phyloP scores from a whole-genome alignment of 139 green algal species.

The Coelastrella sp. region DNA sequence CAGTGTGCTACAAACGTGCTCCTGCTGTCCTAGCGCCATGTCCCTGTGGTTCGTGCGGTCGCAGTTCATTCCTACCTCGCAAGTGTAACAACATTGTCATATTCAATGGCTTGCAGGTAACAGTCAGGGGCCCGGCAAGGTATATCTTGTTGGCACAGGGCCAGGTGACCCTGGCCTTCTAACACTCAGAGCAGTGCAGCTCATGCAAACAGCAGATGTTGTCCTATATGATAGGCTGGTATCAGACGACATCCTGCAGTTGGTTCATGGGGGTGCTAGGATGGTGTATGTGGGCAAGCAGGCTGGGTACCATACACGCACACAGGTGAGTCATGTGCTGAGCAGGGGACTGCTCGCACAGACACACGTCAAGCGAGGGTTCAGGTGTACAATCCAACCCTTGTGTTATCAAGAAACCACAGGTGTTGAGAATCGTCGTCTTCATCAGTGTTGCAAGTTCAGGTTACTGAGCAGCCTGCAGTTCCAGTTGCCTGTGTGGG shows the following conservation, averaged over 20 bases:
- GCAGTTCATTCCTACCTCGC: not conserved
- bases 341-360: too few relatives aligned
- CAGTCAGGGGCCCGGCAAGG: conserved; percentile 59
- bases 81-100: not conserved
- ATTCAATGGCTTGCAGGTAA: not conserved
- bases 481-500: conserved; percentile 54
- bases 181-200: conserved; percentile 88
- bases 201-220: conserved; percentile 95
- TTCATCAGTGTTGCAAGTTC: too few relatives aligned
- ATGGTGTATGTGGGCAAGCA: conserved; percentile 99
- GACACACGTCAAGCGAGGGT: too few relatives aligned
- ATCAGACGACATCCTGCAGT: conserved; percentile 89
- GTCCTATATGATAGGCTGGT: conserved; percentile 97
- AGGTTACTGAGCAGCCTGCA: too few relatives aligned
- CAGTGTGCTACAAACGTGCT: not conserved
- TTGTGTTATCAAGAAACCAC: too few relatives aligned
- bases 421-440: too few relatives aligned
- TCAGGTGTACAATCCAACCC: too few relatives aligned
- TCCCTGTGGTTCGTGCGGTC: not conserved
- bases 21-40: not conserved
- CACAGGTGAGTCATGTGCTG: conserved; percentile 63
- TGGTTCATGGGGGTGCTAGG: conserved; percentile 77
- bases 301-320: conserved; percentile 93
- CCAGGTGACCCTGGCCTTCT: conserved; percentile 96
- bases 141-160: conserved; percentile 96